phyloP scores from a whole-genome alignment of 352 stramenopile species.

The Phytophthora melonis region DNA sequence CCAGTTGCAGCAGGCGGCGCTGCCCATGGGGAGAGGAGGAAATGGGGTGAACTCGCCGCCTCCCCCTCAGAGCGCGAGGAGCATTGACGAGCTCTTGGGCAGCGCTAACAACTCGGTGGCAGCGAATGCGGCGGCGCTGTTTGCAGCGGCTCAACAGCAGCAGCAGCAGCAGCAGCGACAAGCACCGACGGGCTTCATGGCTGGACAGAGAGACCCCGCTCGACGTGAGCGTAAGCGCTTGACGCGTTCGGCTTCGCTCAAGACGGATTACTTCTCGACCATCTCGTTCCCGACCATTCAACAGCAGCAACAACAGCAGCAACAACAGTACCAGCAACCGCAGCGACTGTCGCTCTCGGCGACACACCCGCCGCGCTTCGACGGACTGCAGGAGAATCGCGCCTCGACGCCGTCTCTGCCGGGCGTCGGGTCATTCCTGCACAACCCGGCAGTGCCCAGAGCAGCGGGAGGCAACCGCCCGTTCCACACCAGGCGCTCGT shows the following conservation, averaged over 20 bases:
- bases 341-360: conserved; percentile 43
- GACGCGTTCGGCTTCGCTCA: conserved; percentile 76
- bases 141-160: conserved; percentile 7
- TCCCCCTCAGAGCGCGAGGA: conserved; percentile 36
- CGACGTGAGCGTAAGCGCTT: conserved; percentile 73
- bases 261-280: conserved; percentile 78
- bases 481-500: conserved; percentile 57
- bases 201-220: conserved; percentile 47
- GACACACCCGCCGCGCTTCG: conserved; percentile 47
- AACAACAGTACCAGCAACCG: conserved; percentile 30
- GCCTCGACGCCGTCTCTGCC: conserved; percentile 45
- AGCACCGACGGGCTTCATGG: conserved; percentile 37
- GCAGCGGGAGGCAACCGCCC: conserved; percentile 31
- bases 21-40: conserved; percentile 7
- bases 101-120: conserved; percentile 23
- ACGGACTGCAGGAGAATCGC: conserved; percentile 39
- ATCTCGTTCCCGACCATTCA: conserved; percentile 49
- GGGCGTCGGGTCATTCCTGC: conserved; percentile 48
- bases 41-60: conserved; percentile 3
- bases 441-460: conserved; percentile 23
- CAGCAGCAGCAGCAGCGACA: conserved; percentile 24
- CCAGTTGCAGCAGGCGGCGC: conserved; percentile 11
- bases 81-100: conserved; percentile 58
- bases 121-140: conserved; percentile 33
- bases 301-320: conserved; percentile 37